phyloP scores from a whole-genome alignment of 352 stramenopile species.

The Phytophthora litchii region DNA sequence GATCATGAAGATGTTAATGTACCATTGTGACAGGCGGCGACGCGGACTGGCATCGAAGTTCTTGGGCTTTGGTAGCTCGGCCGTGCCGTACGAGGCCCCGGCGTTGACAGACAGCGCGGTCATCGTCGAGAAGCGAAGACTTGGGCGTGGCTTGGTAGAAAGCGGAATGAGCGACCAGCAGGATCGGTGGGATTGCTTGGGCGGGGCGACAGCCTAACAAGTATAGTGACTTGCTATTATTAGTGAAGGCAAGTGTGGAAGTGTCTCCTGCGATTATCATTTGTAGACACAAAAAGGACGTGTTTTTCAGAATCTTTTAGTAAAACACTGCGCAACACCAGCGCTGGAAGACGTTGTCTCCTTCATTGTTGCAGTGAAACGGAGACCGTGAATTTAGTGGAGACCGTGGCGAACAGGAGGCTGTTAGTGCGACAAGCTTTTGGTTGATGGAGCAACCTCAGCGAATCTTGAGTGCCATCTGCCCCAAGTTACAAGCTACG shows the following conservation, averaged over 20 bases:
- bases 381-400: not conserved
- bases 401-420: not conserved
- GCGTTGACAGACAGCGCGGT: slow-evolving; percentile 28
- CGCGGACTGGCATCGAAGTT: slow-evolving; percentile 47
- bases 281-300: slow-evolving; percentile 23
- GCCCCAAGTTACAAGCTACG: not conserved
- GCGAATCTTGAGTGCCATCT: slow-evolving; percentile 2
- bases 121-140: slow-evolving; percentile 19
- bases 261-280: slow-evolving; percentile 5
- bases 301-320: not conserved
- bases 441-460: no score
- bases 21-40: slow-evolving; percentile 53
- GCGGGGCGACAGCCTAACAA: slow-evolving; percentile 19
- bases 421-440: no score
- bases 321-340: no score
- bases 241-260: no score
- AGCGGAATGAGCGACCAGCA: slow-evolving; percentile 19
- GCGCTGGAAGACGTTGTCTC: no score
- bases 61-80: slow-evolving; percentile 26
- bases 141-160: slow-evolving; percentile 14
- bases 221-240: slow-evolving; percentile 9
- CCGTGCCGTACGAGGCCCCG: slow-evolving; percentile 40
- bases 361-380: not conserved
- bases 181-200: slow-evolving; percentile 13
- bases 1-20: slow-evolving; percentile 74